Conservation (phyloP, 2,329 filamentous ascomycete genomes). For the Colletotrichum melonis region DNA sequence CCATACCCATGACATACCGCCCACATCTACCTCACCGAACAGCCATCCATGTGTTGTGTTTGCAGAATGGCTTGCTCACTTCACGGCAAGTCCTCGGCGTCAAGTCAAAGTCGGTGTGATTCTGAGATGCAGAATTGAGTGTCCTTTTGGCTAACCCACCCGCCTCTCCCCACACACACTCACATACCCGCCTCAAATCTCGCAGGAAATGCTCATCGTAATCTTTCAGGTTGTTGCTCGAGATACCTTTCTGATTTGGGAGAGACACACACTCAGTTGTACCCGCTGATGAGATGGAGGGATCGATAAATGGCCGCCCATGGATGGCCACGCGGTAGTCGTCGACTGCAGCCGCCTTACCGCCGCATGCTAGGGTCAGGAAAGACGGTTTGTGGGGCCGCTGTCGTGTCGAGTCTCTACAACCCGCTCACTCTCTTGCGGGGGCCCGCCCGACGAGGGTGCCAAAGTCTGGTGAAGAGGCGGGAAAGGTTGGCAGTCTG, state of each 20-base stretch:
- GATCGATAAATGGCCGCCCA: conserved; percentile 27
- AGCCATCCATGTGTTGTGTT: conserved; percentile 25
- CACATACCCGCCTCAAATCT: conserved; percentile 20
- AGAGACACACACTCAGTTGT: not conserved
- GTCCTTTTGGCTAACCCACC: not conserved
- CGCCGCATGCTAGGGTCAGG: conserved; percentile 30
- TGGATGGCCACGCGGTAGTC: conserved; percentile 35
- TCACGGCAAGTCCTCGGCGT: not conserved
- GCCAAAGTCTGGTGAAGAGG: conserved; percentile 20
- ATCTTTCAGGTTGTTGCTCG: conserved; percentile 11
- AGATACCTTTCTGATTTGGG: conserved; percentile 33
- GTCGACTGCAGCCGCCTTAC: conserved; percentile 36
- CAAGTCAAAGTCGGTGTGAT: conserved; percentile 30
- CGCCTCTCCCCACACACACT: conserved; percentile 1
- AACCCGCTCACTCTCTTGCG: conserved; percentile 25
- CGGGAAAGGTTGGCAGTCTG: not conserved
- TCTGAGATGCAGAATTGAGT: conserved; percentile 19
- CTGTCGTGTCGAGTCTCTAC: conserved; percentile 11
- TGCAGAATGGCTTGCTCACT: conserved; percentile 10
- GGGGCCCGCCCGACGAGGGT: conserved; percentile 28
- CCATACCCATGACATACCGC: not conserved
- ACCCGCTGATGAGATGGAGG: conserved; percentile 20
- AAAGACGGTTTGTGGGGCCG: conserved; percentile 36
- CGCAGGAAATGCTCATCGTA: conserved; percentile 15
- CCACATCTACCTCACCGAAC: not conserved